Evolutionary conservation across 495 filamentous ascomycete genomes (phyloP), one percentile per base, ranked within the genome.

Genomic region (Cryomyces antarcticus): DNA sequence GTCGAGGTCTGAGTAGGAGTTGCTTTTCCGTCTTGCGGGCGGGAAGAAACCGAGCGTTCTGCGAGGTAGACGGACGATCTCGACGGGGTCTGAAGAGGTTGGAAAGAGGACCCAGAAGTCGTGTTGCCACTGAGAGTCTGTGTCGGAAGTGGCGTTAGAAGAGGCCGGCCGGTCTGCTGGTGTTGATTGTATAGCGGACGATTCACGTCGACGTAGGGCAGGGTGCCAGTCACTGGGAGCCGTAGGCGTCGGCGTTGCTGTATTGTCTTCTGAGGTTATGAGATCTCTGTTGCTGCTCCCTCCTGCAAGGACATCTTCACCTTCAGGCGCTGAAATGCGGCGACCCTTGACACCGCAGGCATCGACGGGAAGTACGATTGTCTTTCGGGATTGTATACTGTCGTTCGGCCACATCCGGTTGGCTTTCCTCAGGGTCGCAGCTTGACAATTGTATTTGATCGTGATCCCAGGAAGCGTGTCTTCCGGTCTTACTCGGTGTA

Each of bases 381-480:
- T 75, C 49, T 83, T 82, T 35, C 85, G 75, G 41, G 73, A 71
- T 55, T 94, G 87, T 31, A 94, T 79, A 43, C 71, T 78, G 55
- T 95, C 92, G 46, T 82, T 82, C 6, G 83, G 82, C 89, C 89
- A 96, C 50, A 97, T 71, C 12, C 88, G 74, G 54, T 97, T 97
- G 28, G 83, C 80, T 55, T 84, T 86, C 27, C 80, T 64, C 45
- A 97, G 80, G 0, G 81, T 66, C 28, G 80, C 75, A 38, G 80
- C 69, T 46, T 78, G 72, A 52, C 85, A 94, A 48, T 80, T 80
- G 59, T 89, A 97, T 47, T 75, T 80, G 37, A 97, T 82, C 28
- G 82, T 80, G 13, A 97, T 77, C 3, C 89, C 87, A 1, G 83
- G 83, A 45, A 94, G 74, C 9, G 82, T 94, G 54, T 96, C 92